These are phyloP conservation scores for Nidula microcarpa DNA, from an alignment of 768 basidiomycete genomes.

Conservation along the genomic window DNA sequence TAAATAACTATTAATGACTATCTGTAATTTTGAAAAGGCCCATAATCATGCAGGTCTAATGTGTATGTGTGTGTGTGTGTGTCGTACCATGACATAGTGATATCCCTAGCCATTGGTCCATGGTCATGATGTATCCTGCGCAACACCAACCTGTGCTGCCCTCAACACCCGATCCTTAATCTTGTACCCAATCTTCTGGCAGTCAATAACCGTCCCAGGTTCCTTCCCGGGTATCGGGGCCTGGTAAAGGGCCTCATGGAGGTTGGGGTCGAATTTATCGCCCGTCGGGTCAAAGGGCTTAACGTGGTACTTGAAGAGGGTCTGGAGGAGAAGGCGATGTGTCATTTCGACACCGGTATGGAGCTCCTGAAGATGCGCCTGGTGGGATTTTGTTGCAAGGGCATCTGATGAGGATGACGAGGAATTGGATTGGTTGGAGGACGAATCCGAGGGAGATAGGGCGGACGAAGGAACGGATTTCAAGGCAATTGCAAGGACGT, in stretches of 20 bases:
- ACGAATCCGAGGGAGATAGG: constrained; percentile 22
- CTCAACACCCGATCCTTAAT: constrained; percentile 93
- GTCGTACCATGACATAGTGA: neutral
- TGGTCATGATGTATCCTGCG: constrained; percentile 56
- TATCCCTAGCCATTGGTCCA: neutral
- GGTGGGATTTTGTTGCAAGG: constrained; percentile 41
- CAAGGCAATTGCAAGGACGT: constrained; percentile 83
- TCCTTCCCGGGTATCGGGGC: constrained; percentile 87
- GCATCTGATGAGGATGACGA: constrained; percentile 18
- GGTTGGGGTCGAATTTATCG: constrained; percentile 92
- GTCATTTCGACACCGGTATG: constrained; percentile 90
- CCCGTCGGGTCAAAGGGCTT: constrained; percentile 90
- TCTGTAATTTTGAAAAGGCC: neutral
- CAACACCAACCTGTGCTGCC: constrained; percentile 96
- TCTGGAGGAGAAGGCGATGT: constrained; percentile 84
- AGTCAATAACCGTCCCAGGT: constrained; percentile 87
- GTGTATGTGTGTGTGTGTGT: neutral
- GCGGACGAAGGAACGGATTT: constrained; percentile 67
- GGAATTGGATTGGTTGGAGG: constrained; percentile 22
- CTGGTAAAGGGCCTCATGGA: constrained; percentile 94
- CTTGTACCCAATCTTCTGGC: constrained; percentile 87
- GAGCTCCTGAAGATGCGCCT: constrained; percentile 63
- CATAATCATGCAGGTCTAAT: neutral
- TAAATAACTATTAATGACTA: constrained; percentile 9
- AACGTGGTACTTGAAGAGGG: constrained; percentile 88